Conservation (phyloP, 192 early-diverging fungal genomes). For the Umbelopsis ramanniana region DNA sequence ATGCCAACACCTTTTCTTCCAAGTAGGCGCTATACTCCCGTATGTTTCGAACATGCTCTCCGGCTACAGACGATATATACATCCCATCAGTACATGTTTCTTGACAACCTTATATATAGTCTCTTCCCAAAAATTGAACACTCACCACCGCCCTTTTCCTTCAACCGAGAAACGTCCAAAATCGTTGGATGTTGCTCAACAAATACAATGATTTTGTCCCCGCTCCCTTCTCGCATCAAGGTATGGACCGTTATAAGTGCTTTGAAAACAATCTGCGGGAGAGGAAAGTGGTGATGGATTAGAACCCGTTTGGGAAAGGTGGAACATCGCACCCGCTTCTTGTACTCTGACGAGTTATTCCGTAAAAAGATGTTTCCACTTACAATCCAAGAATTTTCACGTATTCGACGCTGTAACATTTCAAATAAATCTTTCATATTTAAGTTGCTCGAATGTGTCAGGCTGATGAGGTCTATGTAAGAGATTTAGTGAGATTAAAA, state of each 20-base stretch:
- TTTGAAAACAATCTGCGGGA: slow-evolving; percentile 71
- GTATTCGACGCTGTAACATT: slow-evolving; percentile 36
- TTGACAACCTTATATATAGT: neutral
- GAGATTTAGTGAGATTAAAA: slow-evolving; percentile 2
- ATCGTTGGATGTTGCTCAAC: slow-evolving; percentile 53
- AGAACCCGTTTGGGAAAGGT: no score
- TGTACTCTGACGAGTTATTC: neutral
- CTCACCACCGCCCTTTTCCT: slow-evolving; percentile 53
- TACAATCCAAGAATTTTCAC: slow-evolving; percentile 71
- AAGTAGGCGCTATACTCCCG: slow-evolving; percentile 71
- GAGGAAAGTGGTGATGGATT: neutral
- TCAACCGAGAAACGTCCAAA: slow-evolving; percentile 53
- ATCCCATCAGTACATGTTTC: neutral
- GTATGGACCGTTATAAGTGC: slow-evolving; percentile 73
- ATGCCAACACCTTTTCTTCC: slow-evolving; percentile 69
- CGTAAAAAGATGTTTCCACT: slow-evolving; percentile 9
- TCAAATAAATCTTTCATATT: slow-evolving; percentile 55
- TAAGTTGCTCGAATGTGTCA: slow-evolving; percentile 41
- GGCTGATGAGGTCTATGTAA: slow-evolving; percentile 33
- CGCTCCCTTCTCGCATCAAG: slow-evolving; percentile 71
- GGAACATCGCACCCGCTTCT: no score
- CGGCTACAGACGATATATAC: slow-evolving; percentile 15
- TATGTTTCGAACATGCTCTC: slow-evolving; percentile 65
- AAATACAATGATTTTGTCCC: slow-evolving; percentile 61
- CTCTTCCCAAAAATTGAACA: neutral